phyloP scores from a whole-genome alignment of 441 rosid species.

The Breynia disticha region DNA sequence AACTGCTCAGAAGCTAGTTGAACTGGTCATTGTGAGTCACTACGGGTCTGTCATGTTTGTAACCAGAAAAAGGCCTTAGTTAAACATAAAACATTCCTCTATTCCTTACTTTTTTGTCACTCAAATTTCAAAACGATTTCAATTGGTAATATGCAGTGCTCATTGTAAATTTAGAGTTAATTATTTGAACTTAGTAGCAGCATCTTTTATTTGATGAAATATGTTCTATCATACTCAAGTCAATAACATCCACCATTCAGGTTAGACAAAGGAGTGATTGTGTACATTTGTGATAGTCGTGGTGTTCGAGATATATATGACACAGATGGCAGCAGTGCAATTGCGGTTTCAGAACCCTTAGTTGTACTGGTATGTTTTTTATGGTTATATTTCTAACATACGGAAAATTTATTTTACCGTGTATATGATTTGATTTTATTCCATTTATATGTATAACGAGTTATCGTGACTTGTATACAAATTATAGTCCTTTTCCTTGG shows the following conservation, averaged over 20 bases:
- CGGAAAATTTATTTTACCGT: too few species aligned
- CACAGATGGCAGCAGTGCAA: constrained; percentile 71
- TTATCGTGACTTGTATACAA: too few species aligned
- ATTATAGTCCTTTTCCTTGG: too few species aligned
- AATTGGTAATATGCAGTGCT: not conserved
- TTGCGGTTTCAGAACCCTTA: constrained; percentile 77
- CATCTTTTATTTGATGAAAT: not conserved
- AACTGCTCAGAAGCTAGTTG: not conserved
- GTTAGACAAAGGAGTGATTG: constrained; percentile 92
- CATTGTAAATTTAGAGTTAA: not conserved
- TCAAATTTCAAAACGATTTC: not conserved
- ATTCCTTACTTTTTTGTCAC: not conserved
- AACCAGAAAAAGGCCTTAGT: too few species aligned
- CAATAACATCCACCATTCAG: constrained; percentile 30
- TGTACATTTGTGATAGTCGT: constrained; percentile 73
- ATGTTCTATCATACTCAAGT: not conserved
- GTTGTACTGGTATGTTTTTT: constrained; percentile 57
- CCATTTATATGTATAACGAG: too few species aligned
- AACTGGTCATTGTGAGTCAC: too few species aligned
- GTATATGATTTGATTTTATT: too few species aligned
- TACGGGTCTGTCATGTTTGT: too few species aligned
- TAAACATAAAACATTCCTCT: not conserved
- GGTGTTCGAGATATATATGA: constrained; percentile 91
- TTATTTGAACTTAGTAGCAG: too few species aligned
- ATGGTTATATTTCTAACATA: not conserved